Base-by-base conservation (phyloP, 345 rosid species). In the Brassica juncea region DNA sequence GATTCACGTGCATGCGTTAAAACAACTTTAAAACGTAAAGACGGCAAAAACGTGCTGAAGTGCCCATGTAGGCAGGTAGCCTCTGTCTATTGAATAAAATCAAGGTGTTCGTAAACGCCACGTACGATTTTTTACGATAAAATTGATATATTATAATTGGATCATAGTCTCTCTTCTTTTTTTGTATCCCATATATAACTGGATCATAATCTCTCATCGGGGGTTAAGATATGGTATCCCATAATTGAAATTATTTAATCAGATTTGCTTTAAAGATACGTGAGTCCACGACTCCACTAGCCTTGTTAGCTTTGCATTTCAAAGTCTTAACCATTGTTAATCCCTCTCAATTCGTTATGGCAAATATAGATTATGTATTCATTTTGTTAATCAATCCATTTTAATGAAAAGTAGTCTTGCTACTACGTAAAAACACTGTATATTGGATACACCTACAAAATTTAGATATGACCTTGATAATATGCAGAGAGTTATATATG, bases 281-380 rank as follows among this genome's bases (percentile, higher is more conserved):
- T 79, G 82, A 68, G 66, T 61, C 35, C 82, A 79, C 82, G 78
- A 79, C 74, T 61, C 74, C 78, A 79, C 82, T 68, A 67, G 61
- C 74, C 34, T 64, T 77, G 55, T 7, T 59, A 60, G 47, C 69
- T 44, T 60, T 31, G 69, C 9, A 47, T 70, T 11, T 75, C 57
- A 11, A 58, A 76, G 34, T 68, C 80, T 61, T 61, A 62, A 32
- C 70, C 52, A 47, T 77, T 70, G 5, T 69, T 31, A 31, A 69
- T 32, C 35, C 31, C 32, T 54, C 30, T 21, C 42, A 23, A 34
- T 61, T 70, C 74, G 54, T 61, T 58, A 5, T 16, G 7, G 10
- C 55, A 30, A 8, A 9, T 28, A 14, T 62, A 65, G 15, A 64
- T 52, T 28, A 27, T 62, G 57, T 52, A 15, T 49, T 49, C 8